Base-by-base conservation (phyloP, 305 asterid species). In the Rubia occidens region DNA sequence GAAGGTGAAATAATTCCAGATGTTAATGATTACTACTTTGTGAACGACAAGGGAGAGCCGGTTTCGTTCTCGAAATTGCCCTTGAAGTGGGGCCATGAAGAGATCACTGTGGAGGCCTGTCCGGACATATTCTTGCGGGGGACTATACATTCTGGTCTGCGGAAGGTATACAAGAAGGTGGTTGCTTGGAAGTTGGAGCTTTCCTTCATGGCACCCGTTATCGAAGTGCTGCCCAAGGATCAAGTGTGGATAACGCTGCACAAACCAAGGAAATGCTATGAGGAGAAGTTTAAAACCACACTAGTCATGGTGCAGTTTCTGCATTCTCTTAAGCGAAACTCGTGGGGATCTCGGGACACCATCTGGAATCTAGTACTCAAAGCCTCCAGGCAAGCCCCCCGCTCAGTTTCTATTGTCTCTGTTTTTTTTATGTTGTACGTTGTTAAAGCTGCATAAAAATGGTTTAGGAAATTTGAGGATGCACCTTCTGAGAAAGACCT, bases 141-240 rank as follows among this genome's bases (percentile, higher is more conserved):
- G 32, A 73, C 61, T 59, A 76, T 74, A 58, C 76, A 74, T 69
- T 71, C 75, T 72, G 89, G 85, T 66, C 68, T 78, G 55, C 79
- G 71, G 74, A 59, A 60, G 63, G 61, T 86, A 43, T 80, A 66
- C 24, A 80, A 74, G 83, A 80, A 75, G 79, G 87, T 75, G 8
- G 65, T 77, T 64, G 96, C 89, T 11, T 87, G 96, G 96, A 87
- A 74, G 74, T 80, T 84, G 71, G 81, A 79, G 11, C 84, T 89
- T 32, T 82, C 82, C 47, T 74, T 70, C 73, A 77, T n/a, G 70
- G 71, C 54, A 60, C 91, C 96, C 8, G 89, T 83, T 71, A 67
- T 86, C 60, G 74, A 81, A 77, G 90, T 80, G 54, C 87, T 83
- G 62, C 60, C 82, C 42, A 81, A 76, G 73, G 66, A 75, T n/a